Percentiles rank a stretch among this genome's conserved stretches.
These are phyloP conservation scores for Beauveria medogensis DNA, from an alignment of 2,329 filamentous ascomycete species.

Conservation along the genomic window DNA sequence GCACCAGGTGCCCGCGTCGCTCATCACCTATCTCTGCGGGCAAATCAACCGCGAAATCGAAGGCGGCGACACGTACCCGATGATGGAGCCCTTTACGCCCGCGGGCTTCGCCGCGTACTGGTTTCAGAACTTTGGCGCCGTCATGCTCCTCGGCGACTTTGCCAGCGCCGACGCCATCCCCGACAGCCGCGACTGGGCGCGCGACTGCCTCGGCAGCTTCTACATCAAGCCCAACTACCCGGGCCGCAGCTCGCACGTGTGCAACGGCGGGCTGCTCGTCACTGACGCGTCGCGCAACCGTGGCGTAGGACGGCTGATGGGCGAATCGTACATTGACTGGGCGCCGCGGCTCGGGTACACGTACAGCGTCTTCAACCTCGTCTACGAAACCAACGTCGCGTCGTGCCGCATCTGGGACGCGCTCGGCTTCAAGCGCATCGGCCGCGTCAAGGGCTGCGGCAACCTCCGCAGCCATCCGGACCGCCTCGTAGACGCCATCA, in stretches of 20 bases:
- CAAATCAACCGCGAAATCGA: conserved; percentile 87
- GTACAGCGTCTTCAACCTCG: conserved; percentile 89
- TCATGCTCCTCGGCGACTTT: conserved; percentile 78
- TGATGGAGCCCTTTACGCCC: conserved; percentile 68
- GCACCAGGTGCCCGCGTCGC: conserved; percentile 63
- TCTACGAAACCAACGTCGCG: conserved; percentile 88
- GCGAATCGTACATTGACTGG: conserved; percentile 70
- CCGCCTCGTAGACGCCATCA: conserved; percentile 66
- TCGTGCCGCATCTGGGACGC: conserved; percentile 89
- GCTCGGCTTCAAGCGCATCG: conserved; percentile 86
- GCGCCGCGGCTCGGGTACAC: conserved; percentile 76
- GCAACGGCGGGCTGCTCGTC: conserved; percentile 74
- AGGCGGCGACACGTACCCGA: conserved; percentile 85
- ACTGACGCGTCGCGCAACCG: conserved; percentile 66
- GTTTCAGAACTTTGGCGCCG: conserved; percentile 83
- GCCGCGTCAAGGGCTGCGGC: conserved; percentile 66
- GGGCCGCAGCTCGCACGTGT: conserved; percentile 81
- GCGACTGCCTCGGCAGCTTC: conserved; percentile 79
- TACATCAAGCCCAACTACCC: conserved; percentile 94
- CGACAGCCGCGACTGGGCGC: conserved; percentile 64
- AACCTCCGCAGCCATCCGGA: conserved; percentile 61
- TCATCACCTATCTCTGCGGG: conserved; percentile 71
- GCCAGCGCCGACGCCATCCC: conserved; percentile 50
- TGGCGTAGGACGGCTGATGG: conserved; percentile 68
- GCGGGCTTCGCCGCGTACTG: conserved; percentile 74